A percentile compares a stretch with the other conserved stretches of the same genome.
Conservation (phyloP, 148 eudicot genomes). For the Tetragonia tetragonoides region DNA sequence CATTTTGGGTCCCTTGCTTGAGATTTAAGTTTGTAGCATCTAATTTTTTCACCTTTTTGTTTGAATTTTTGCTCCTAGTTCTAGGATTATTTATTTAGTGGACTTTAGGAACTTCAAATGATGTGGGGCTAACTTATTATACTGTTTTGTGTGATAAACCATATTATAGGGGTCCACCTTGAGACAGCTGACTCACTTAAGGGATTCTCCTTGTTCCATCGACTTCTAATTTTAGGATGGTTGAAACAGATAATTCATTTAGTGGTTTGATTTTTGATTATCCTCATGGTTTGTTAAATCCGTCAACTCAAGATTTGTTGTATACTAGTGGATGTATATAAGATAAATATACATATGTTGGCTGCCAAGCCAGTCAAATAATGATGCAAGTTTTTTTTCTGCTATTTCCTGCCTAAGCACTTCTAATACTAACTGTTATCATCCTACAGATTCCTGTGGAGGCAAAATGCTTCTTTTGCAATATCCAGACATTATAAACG, state of each 20-base stretch:
- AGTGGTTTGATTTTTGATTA: not conserved
- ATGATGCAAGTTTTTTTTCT: not conserved
- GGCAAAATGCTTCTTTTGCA: conserved; percentile 87
- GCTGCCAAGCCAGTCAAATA: not conserved
- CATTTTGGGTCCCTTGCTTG: not conserved
- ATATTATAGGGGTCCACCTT: not conserved
- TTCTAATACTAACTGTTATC: not conserved
- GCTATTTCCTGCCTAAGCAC: not conserved
- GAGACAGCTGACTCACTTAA: not conserved
- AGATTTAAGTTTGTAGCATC: not conserved
- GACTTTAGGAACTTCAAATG: no score
- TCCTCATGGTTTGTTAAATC: not conserved
- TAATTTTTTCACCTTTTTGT: no score
- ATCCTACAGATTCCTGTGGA: conserved; percentile 82
- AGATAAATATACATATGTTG: no score
- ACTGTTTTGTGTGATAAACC: not conserved
- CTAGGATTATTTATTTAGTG: no score
- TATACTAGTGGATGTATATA: no score
- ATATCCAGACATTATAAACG: conserved; percentile 94
- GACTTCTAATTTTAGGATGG: not conserved
- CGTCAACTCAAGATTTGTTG: not conserved
- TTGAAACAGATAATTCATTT: not conserved
- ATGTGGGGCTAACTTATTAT: no score
- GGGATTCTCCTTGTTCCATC: not conserved
- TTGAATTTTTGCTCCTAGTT: no score